Percentiles rank a stretch among this genome's conserved stretches.
Evolutionary conservation across 305 asterid species (phyloP).

Genomic region (Ajuga reptans): DNA sequence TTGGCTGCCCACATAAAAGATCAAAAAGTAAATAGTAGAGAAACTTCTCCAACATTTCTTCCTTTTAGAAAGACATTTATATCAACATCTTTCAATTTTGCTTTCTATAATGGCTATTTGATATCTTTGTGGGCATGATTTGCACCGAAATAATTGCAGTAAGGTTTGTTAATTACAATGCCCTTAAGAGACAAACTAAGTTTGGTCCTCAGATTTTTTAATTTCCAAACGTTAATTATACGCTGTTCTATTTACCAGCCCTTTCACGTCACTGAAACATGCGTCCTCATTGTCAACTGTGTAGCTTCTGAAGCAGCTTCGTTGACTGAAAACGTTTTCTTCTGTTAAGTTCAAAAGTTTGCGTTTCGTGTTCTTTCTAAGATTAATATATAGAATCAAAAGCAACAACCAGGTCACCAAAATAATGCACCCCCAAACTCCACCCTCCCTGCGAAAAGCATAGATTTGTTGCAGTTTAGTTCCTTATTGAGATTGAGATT

Average conservation of each 20-base stretch:
- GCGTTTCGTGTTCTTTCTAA: not conserved
- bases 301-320: not conserved
- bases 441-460: not conserved
- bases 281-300: not conserved
- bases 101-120: not conserved
- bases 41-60: not conserved
- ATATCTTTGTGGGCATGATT: not conserved
- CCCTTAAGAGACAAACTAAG: too few species aligned
- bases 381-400: not conserved
- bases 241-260: not conserved
- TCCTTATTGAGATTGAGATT: not conserved
- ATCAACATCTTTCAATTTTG: not conserved
- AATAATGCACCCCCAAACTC: not conserved
- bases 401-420: constrained; percentile 16
- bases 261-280: not conserved
- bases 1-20: not conserved
- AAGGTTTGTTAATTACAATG: not conserved
- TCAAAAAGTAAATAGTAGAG: not conserved
- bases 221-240: not conserved
- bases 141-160: not conserved
- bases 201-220: not conserved
- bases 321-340: not conserved
- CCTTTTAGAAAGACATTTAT: not conserved
- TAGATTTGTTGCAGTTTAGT: not conserved
- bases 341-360: not conserved